Percentiles rank a stretch among this genome's conserved stretches.
Conservation (phyloP, 768 basidiomycete genomes). For the Auriscalpium microsporum region DNA sequence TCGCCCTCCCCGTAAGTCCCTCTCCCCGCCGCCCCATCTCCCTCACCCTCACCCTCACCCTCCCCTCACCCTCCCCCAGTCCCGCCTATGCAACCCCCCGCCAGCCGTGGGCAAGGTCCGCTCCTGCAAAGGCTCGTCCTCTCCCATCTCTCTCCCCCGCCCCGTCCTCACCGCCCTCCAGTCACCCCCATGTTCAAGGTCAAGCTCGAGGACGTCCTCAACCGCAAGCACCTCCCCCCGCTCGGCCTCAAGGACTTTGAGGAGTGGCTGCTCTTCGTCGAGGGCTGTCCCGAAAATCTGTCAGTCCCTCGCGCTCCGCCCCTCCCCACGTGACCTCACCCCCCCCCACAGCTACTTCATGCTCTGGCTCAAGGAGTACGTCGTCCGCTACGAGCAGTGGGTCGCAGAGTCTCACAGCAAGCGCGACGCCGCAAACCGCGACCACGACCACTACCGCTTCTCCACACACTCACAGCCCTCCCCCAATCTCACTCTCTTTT, state of each 20-base stretch:
- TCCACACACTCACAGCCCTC: conserved; percentile 17
- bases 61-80: conserved; percentile 31
- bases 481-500: conserved; percentile 57
- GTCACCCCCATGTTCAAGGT: conserved; percentile 61
- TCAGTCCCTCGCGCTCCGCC: conserved; percentile 23
- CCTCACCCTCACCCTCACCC: conserved; percentile 27
- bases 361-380: conserved; percentile 77
- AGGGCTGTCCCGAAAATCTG: conserved; percentile 69
- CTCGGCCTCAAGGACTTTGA: conserved; percentile 49
- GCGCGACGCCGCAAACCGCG: conserved; percentile 2
- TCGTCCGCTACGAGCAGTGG: conserved; percentile 37
- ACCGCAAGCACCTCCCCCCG: conserved; percentile 71
- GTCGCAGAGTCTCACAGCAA: conserved; percentile 12
- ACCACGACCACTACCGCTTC: conserved; percentile 9
- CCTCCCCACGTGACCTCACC: neutral
- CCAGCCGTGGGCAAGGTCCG: conserved; percentile 61
- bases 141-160: neutral
- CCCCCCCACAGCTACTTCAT: conserved; percentile 56
- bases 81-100: conserved; percentile 58
- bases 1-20: conserved; percentile 33
- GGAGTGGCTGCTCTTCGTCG: conserved; percentile 78
- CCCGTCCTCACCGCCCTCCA: neutral
- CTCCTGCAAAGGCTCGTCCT: conserved; percentile 44
- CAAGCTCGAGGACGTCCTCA: conserved; percentile 64
- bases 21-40: no score